phyloP scores from a whole-genome alignment of 257 asterid genomes.

The Anisodus tanguticus region DNA sequence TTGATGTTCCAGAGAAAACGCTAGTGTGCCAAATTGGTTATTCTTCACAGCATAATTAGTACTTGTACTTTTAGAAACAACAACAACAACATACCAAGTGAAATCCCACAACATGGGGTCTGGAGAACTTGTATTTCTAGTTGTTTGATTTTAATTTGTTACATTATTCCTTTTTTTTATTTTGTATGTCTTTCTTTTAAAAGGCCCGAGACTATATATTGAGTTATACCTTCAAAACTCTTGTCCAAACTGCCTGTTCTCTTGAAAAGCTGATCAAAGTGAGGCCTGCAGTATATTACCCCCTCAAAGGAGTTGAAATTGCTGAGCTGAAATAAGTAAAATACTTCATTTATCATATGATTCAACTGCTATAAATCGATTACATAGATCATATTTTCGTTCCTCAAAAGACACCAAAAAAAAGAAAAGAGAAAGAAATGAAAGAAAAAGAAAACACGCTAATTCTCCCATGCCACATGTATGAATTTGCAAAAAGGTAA shows the following conservation, averaged over 20 bases:
- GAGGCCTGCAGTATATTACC: conserved; percentile 72
- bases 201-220: background rate
- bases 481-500: no score
- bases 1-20: background rate
- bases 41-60: background rate
- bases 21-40: background rate
- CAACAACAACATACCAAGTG: no score
- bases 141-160: no score
- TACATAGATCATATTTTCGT: background rate
- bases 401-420: background rate
- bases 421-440: background rate
- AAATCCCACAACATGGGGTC: no score
- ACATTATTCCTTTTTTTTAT: no score
- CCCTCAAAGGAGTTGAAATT: conserved; percentile 86
- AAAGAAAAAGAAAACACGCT: background rate
- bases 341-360: background rate
- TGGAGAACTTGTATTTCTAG: no score
- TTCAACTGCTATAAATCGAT: background rate
- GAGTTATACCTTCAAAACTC: conserved; percentile 63
- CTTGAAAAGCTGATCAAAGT: conserved; percentile 75
- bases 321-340: conserved; percentile 53
- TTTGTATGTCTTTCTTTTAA: background rate
- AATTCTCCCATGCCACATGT: no score
- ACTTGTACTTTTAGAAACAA: background rate
- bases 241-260: conserved; percentile 80